Conservation (phyloP, 495 filamentous ascomycete species). For the Delitschia confertaspora region DNA sequence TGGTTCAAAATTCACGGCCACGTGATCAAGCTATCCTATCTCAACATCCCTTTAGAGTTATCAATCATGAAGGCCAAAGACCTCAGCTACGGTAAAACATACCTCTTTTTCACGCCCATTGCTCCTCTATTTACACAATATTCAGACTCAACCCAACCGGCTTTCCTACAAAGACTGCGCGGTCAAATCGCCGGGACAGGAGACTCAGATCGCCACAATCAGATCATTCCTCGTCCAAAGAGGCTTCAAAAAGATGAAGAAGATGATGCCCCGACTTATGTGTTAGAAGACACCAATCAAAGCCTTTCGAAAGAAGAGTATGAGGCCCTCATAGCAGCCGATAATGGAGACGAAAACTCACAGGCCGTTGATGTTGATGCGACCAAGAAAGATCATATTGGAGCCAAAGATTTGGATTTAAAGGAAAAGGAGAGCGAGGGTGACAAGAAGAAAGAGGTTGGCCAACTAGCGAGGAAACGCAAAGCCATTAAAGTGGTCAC, state of each 20-base stretch:
- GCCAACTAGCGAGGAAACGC: slow-evolving; percentile 28
- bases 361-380: not conserved
- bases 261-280: slow-evolving; percentile 42
- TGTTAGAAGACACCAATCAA: slow-evolving; percentile 40
- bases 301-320: slow-evolving; percentile 38
- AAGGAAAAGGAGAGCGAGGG: slow-evolving; percentile 2
- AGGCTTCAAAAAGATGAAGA: slow-evolving; percentile 34
- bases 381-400: not conserved
- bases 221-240: slow-evolving; percentile 37
- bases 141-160: slow-evolving; percentile 35
- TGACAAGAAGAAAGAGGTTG: slow-evolving; percentile 19
- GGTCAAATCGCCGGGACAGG: slow-evolving; percentile 35
- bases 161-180: slow-evolving; percentile 38
- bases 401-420: not conserved
- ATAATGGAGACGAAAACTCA: slow-evolving; percentile 8
- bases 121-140: not conserved
- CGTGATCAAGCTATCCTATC: not conserved
- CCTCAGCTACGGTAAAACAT: slow-evolving; percentile 36
- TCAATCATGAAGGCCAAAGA: slow-evolving; percentile 39
- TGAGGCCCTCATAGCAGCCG: slow-evolving; percentile 32
- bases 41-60: too few relatives aligned
- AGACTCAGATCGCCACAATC: slow-evolving; percentile 35
- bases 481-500: slow-evolving; percentile 32
- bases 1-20: too few relatives aligned
- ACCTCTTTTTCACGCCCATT: not conserved